These are phyloP conservation scores for Chaetomiaceae sp. DNA, from an alignment of 2,329 filamentous ascomycete species.

Conservation along the genomic window DNA sequence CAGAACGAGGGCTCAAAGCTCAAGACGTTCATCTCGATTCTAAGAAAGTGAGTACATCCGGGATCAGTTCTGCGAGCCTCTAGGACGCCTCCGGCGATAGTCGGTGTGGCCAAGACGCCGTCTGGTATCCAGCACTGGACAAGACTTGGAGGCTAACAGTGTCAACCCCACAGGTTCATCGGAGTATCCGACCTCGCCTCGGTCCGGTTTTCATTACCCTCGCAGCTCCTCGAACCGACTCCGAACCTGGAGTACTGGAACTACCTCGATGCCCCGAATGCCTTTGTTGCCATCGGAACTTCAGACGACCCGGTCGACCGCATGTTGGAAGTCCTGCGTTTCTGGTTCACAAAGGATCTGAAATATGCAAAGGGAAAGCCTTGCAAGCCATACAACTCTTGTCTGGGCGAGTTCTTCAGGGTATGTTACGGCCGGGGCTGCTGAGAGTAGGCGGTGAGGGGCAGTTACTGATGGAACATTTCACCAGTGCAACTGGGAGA, in stretches of 20 bases:
- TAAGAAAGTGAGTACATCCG: conserved; percentile 67
- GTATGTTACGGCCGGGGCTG: conserved; percentile 44
- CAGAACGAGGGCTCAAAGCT: conserved; percentile 83
- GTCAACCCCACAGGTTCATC: conserved; percentile 65
- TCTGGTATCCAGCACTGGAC: not conserved
- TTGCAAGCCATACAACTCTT: conserved; percentile 98
- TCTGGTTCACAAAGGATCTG: conserved; percentile 98
- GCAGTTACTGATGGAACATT: conserved; percentile 22
- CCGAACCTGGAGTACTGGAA: conserved; percentile 99
- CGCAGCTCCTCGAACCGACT: conserved; percentile 90
- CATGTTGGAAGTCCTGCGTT: conserved; percentile 90
- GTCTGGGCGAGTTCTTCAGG: conserved; percentile 93
- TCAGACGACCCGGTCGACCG: conserved; percentile 88
- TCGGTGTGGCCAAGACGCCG: not conserved
- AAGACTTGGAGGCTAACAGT: not conserved
- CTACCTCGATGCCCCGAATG: conserved; percentile 91
- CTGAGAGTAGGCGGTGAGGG: not conserved
- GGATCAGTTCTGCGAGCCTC: not conserved
- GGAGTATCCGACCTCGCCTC: conserved; percentile 93
- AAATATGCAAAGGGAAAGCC: conserved; percentile 99
- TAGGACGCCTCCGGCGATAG: not conserved
- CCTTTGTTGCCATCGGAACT: conserved; percentile 77
- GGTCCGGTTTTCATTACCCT: conserved; percentile 92
- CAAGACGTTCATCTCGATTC: conserved; percentile 79
- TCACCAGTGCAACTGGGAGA: conserved; percentile 85